phyloP scores from a whole-genome alignment of 441 rosid species.

The Jatropha podagrica region DNA sequence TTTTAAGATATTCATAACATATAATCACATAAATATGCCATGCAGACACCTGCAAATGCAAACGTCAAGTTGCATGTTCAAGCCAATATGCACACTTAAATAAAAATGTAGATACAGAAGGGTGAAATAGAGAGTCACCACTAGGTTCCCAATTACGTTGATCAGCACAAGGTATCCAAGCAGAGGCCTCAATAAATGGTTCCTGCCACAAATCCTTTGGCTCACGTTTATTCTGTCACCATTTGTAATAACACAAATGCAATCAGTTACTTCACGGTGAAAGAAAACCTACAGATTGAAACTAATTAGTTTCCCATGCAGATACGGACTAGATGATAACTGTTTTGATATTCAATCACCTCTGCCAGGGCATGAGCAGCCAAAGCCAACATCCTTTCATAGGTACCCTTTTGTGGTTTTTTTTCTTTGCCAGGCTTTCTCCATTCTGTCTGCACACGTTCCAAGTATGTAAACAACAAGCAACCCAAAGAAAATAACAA shows the following conservation, averaged over 20 bases:
- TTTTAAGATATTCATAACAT: conserved; percentile 1
- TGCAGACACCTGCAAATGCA: conserved; percentile 9
- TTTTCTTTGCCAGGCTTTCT: conserved; percentile 48
- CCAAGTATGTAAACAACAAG: neutral
- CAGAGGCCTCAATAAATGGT: conserved; percentile 67
- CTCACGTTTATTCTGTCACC: conserved; percentile 76
- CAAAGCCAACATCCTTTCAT: conserved; percentile 79
- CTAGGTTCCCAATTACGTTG: conserved; percentile 71
- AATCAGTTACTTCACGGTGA: conserved; percentile 11
- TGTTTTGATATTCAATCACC: conserved; percentile 40
- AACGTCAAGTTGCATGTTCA: neutral
- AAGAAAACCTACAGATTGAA: neutral
- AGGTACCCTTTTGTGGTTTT: conserved; percentile 50
- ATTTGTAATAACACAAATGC: conserved; percentile 13
- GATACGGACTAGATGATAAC: neutral
- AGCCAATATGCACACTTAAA: neutral
- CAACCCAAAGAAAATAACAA: neutral
- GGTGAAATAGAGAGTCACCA: conserved; percentile 40
- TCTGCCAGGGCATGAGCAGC: conserved; percentile 97
- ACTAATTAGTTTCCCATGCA: neutral
- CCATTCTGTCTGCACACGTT: conserved; percentile 39
- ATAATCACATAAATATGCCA: neutral
- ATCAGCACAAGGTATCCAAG: conserved; percentile 94
- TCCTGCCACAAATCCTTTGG: conserved; percentile 97
- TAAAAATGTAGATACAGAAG: neutral